Conservation (phyloP, 768 basidiomycete species). For the Agrocybe praecox region DNA sequence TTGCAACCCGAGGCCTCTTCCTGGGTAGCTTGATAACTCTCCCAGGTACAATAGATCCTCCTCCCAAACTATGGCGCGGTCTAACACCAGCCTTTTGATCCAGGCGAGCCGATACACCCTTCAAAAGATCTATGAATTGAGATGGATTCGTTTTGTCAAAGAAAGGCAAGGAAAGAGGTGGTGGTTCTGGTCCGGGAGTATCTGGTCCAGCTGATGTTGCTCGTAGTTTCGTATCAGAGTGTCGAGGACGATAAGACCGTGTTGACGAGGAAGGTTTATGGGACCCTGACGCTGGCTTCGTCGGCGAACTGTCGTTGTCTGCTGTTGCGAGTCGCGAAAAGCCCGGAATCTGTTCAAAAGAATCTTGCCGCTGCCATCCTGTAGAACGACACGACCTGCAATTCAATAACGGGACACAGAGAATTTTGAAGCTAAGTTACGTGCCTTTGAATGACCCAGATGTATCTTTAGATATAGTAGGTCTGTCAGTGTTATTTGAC, state of each 20-base stretch:
- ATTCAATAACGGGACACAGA: not conserved
- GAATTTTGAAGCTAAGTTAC: not conserved
- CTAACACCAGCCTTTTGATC: slow-evolving; percentile 1
- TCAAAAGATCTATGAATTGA: slow-evolving; percentile 32
- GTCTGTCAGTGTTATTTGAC: slow-evolving; percentile 9
- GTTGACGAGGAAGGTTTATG: slow-evolving; percentile 1
- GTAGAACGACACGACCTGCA: not conserved
- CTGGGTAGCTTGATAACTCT: not conserved
- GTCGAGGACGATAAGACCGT: slow-evolving; percentile 13
- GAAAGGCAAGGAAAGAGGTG: slow-evolving; percentile 9
- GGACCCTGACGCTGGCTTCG: not conserved
- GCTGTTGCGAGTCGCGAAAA: slow-evolving; percentile 18
- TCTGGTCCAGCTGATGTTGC: slow-evolving; percentile 6
- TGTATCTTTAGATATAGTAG: not conserved
- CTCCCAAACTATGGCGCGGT: not conserved
- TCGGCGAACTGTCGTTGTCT: not conserved
- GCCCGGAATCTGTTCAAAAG: slow-evolving; percentile 21
- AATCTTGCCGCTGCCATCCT: slow-evolving; percentile 22
- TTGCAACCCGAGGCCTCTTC: slow-evolving; percentile 8
- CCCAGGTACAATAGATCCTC: not conserved
- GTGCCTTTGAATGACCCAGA: slow-evolving; percentile 8
- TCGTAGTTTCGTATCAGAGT: slow-evolving; percentile 5
- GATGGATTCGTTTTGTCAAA: slow-evolving; percentile 22
- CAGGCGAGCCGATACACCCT: slow-evolving; percentile 31
- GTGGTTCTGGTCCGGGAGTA: not conserved